Conservation (phyloP, 805 yeast species). For the Lachancea lanzarotensis region DNA sequence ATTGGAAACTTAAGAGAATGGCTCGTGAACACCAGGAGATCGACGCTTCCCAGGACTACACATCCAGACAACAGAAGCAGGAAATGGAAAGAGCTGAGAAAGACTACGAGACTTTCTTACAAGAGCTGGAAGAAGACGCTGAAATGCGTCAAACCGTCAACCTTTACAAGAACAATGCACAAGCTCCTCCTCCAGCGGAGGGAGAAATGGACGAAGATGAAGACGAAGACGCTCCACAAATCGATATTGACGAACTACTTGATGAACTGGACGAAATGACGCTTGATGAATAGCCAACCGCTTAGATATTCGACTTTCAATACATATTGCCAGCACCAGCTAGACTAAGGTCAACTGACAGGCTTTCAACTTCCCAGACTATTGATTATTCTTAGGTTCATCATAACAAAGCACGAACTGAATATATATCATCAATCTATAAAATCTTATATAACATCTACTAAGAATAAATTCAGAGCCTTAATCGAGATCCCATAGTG, state of each 20-base stretch:
- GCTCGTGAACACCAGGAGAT: conserved; percentile 90
- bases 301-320: not conserved
- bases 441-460: not conserved
- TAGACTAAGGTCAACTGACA: too few relatives aligned
- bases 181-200: conserved; percentile 20
- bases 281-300: conserved; percentile 45
- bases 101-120: conserved; percentile 93
- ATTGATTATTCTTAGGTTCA: not conserved
- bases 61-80: conserved; percentile 70
- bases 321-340: too few relatives aligned
- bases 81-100: conserved; percentile 88
- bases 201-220: conserved; percentile 48
- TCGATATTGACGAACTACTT: conserved; percentile 84
- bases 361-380: too few relatives aligned
- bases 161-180: conserved; percentile 60
- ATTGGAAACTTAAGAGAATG: conserved; percentile 96
- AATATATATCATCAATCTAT: not conserved
- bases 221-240: conserved; percentile 81
- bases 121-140: conserved; percentile 93
- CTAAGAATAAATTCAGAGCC: too few relatives aligned
- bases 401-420: not conserved
- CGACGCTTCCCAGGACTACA: conserved; percentile 58
- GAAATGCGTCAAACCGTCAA: conserved; percentile 90
- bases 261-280: conserved; percentile 95
- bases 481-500: too few relatives aligned